Percentiles rank a stretch among this genome's conserved stretches.
Conservation (phyloP, 2,329 filamentous ascomycete species). For the Pestalotiopsis sp. region DNA sequence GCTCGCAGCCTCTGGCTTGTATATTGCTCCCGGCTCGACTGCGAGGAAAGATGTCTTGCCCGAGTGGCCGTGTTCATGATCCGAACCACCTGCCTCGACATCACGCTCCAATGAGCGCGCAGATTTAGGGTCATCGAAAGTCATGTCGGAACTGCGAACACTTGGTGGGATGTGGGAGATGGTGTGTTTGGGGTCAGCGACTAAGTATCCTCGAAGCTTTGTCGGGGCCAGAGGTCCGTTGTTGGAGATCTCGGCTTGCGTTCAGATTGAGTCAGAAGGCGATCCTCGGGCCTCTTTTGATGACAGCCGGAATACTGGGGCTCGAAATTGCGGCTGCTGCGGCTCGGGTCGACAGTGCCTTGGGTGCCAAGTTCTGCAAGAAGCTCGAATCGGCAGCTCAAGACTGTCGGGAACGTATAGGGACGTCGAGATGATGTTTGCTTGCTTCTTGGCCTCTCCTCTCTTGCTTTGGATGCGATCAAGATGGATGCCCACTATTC, state of each 20-base stretch:
- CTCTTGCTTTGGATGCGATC: background rate
- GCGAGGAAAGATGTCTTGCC: constrained; percentile 26
- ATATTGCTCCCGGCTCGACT: constrained; percentile 35
- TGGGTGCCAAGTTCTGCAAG: background rate
- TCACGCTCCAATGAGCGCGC: constrained; percentile 1
- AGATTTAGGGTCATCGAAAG: background rate
- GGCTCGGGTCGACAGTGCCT: background rate
- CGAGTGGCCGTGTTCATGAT: constrained; percentile 16
- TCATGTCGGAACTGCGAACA: background rate
- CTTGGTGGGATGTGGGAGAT: background rate
- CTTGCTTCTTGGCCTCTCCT: background rate
- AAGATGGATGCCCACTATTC: background rate
- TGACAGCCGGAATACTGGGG: background rate
- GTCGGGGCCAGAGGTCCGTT: background rate
- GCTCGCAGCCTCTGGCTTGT: constrained; percentile 29
- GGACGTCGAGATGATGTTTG: background rate
- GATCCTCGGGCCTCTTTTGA: background rate
- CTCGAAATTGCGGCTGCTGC: background rate
- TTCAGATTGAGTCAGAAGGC: background rate
- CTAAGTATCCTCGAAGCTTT: background rate
- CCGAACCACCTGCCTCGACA: constrained; percentile 10
- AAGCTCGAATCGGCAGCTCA: background rate
- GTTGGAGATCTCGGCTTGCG: background rate
- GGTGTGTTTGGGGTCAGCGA: background rate
- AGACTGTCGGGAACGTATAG: background rate